These are phyloP conservation scores for Acanthamoeba royreba DNA, from an alignment of 208 protist genomes.

Conservation along the genomic window DNA sequence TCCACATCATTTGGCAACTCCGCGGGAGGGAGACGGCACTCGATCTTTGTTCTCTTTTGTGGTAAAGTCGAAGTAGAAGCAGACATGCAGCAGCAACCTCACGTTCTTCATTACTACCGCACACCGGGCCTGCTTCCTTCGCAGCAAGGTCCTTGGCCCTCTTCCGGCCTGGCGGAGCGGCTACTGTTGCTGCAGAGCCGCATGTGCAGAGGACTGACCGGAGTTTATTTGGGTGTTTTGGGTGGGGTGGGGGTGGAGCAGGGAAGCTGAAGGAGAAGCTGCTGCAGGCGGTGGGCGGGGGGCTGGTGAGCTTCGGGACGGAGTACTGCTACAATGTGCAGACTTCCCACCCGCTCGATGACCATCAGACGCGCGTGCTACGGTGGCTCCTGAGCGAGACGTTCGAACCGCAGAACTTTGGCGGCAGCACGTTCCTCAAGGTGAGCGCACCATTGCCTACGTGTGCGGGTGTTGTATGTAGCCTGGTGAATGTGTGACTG, in stretches of 20 bases:
- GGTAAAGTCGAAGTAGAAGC: no score
- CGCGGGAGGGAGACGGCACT: no score
- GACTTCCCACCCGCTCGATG: slow-evolving; percentile 21
- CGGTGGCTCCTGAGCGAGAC: slow-evolving; percentile 73
- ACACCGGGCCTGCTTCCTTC: slow-evolving; percentile 33
- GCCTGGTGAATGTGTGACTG: no score
- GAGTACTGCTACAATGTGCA: slow-evolving; percentile 75
- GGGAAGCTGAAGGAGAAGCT: slow-evolving; percentile 39
- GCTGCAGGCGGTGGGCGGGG: background rate
- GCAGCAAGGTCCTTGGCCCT: background rate
- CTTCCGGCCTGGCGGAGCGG: background rate
- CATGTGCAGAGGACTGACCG: no score
- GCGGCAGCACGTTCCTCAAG: slow-evolving; percentile 27
- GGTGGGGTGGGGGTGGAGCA: background rate
- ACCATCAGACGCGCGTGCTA: slow-evolving; percentile 27
- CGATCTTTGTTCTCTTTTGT: no score
- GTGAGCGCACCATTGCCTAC: no score
- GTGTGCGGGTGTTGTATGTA: no score
- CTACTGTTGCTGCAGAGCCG: no score
- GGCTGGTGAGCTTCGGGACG: slow-evolving; percentile 50
- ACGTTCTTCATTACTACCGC: slow-evolving; percentile 35
- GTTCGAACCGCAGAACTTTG: slow-evolving; percentile 69
- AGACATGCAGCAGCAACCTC: no score
- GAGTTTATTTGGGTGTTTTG: background rate
- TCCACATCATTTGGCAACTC: no score